phyloP scores from a whole-genome alignment of 2,329 filamentous ascomycete species.

The Harringtonia aguacate region DNA sequence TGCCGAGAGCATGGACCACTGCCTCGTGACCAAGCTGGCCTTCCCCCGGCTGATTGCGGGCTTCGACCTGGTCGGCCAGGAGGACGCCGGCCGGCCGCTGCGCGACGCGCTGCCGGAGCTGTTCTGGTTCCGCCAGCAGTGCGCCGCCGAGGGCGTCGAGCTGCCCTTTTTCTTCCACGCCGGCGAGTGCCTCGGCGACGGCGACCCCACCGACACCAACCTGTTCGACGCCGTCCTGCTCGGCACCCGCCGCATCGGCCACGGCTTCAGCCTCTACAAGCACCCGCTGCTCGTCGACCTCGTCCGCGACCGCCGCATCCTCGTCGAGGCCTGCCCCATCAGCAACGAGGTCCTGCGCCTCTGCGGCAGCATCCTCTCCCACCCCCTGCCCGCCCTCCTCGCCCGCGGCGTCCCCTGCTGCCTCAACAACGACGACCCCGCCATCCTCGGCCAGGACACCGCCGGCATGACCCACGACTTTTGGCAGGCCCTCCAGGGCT shows the following conservation, averaged over 20 bases:
- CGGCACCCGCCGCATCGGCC: conserved; percentile 79
- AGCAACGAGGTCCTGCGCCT: conserved; percentile 57
- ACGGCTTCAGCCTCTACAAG: conserved; percentile 81
- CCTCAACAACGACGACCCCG: conserved; percentile 85
- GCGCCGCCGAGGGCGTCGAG: conserved; percentile 63
- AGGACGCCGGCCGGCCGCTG: conserved; percentile 68
- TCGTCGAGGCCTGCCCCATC: conserved; percentile 84
- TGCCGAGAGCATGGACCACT: conserved; percentile 75
- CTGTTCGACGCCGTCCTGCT: conserved; percentile 83
- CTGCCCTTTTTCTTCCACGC: conserved; percentile 96
- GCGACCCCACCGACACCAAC: conserved; percentile 65
- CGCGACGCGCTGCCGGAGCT: conserved; percentile 70
- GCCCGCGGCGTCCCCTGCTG: conserved; percentile 75
- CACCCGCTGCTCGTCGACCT: conserved; percentile 84
- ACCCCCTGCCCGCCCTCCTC: conserved; percentile 69
- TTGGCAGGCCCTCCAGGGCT: conserved; percentile 85
- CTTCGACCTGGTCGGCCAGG: conserved; percentile 83
- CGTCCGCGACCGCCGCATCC: conserved; percentile 77
- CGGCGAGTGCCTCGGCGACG: conserved; percentile 71
- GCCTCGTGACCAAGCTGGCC: conserved; percentile 68
- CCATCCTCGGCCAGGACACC: conserved; percentile 72
- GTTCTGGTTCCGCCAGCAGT: conserved; percentile 89
- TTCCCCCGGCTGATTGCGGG: conserved; percentile 75
- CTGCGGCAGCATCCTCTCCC: conserved; percentile 15
- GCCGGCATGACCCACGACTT: conserved; percentile 86